Percentiles rank a stretch among this genome's conserved stretches.
phyloP scores from a whole-genome alignment of 805 yeast genomes.

The Starmerella powellii region DNA sequence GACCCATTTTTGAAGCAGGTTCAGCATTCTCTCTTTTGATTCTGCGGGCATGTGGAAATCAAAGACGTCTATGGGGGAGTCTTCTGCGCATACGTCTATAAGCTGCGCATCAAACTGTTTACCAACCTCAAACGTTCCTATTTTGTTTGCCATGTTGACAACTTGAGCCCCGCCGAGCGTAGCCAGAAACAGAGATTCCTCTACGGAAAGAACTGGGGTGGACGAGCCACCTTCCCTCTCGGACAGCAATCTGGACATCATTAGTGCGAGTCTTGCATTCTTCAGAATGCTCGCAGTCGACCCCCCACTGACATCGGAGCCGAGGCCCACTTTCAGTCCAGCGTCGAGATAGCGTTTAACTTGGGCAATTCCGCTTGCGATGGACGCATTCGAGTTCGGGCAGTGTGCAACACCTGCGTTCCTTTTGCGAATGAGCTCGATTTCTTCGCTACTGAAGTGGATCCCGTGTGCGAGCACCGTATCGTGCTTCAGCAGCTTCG shows the following conservation, averaged over 20 bases:
- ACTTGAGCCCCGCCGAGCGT: slow-evolving; percentile 86
- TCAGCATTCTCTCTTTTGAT: slow-evolving; percentile 34
- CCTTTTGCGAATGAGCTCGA: slow-evolving; percentile 40
- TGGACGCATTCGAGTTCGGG: slow-evolving; percentile 79
- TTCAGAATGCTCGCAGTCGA: slow-evolving; percentile 52
- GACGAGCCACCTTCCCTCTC: slow-evolving; percentile 39
- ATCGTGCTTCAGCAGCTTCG: slow-evolving; percentile 44
- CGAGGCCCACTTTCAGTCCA: slow-evolving; percentile 65
- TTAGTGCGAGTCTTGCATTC: slow-evolving; percentile 55
- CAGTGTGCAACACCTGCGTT: slow-evolving; percentile 78
- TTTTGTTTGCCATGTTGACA: slow-evolving; percentile 40
- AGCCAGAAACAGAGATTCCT: slow-evolving; percentile 67
- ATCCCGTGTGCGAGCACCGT: slow-evolving; percentile 87
- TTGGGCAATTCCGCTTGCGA: slow-evolving; percentile 84
- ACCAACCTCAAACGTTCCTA: slow-evolving; percentile 68
- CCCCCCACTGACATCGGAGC: slow-evolving; percentile 74
- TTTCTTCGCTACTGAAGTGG: slow-evolving; percentile 57
- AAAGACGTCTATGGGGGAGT: slow-evolving; percentile 62
- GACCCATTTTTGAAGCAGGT: slow-evolving; percentile 75
- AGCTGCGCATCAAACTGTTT: slow-evolving; percentile 77
- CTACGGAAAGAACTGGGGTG: slow-evolving; percentile 40
- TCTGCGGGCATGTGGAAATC: slow-evolving; percentile 36
- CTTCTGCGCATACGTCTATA: slow-evolving; percentile 44
- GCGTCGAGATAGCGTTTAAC: slow-evolving; percentile 54
- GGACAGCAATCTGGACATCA: slow-evolving; percentile 60